These are phyloP conservation scores for Cinchona pubescens DNA, from an alignment of 257 asterid species.

Conservation along the genomic window DNA sequence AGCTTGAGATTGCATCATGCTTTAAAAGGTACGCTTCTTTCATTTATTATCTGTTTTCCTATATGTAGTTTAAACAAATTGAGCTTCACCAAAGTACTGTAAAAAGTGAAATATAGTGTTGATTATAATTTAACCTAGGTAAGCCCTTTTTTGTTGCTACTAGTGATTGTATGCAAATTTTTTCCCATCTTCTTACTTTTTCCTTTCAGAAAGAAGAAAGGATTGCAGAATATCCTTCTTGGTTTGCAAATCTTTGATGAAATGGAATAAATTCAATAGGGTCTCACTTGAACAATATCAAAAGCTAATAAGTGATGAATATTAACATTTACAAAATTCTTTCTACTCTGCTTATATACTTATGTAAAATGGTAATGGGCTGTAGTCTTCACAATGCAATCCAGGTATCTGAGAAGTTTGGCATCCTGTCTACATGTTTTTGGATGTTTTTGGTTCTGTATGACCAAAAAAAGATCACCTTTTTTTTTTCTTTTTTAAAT, in stretches of 20 bases:
- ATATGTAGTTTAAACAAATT: neutral
- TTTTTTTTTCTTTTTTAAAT: too few relatives aligned
- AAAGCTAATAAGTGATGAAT: too few relatives aligned
- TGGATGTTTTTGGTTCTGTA: neutral
- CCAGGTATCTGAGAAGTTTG: too few relatives aligned
- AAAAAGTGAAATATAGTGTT: too few relatives aligned
- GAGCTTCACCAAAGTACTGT: neutral
- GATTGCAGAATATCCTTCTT: neutral
- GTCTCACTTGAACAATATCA: too few relatives aligned
- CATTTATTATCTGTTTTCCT: slow-evolving; percentile 6
- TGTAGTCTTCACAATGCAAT: too few relatives aligned
- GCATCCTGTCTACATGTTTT: neutral
- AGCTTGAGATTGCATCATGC: slow-evolving; percentile 61
- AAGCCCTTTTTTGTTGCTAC: neutral
- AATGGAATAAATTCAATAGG: too few relatives aligned
- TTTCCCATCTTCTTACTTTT: neutral
- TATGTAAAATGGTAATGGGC: too few relatives aligned
- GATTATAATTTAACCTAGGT: neutral
- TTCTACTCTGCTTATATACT: too few relatives aligned
- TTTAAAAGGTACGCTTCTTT: slow-evolving; percentile 51
- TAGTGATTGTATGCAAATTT: neutral
- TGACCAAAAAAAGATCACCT: neutral
- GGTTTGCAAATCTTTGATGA: neutral
- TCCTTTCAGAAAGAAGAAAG: neutral
- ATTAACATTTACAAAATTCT: too few relatives aligned